These are phyloP conservation scores for Dioszegia aurantiaca DNA, from an alignment of 768 basidiomycete species.

Conservation along the genomic window DNA sequence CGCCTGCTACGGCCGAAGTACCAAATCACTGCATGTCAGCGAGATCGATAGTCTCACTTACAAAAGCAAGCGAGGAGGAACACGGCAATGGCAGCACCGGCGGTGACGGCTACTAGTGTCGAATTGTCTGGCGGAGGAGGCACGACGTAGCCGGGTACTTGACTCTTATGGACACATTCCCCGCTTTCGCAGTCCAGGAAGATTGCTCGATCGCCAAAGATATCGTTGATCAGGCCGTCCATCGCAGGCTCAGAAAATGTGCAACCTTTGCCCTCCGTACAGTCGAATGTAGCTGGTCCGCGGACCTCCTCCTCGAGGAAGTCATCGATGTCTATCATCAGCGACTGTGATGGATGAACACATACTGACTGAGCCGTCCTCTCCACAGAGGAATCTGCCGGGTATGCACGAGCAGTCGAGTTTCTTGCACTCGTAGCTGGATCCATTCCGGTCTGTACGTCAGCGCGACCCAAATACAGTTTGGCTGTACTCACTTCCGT, in stretches of 20 bases:
- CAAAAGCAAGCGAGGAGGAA: constrained; percentile 64
- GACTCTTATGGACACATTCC: constrained; percentile 88
- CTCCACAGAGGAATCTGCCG: constrained; percentile 88
- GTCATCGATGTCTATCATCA: constrained; percentile 75
- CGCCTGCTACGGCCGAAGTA: constrained; percentile 75
- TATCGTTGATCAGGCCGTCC: constrained; percentile 87
- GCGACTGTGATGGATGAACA: constrained; percentile 45
- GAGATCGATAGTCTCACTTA: constrained; percentile 54
- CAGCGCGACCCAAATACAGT: constrained; percentile 42
- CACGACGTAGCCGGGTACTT: constrained; percentile 89
- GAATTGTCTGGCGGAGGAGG: constrained; percentile 82
- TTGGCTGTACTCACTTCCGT: constrained; percentile 2
- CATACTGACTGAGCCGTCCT: constrained; percentile 86
- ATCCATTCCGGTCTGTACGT: constrained; percentile 64
- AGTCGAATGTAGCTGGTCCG: constrained; percentile 84
- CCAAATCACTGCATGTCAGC: constrained; percentile 66
- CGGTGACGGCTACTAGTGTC: constrained; percentile 76
- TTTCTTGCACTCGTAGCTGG: constrained; percentile 73
- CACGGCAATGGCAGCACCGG: constrained; percentile 70
- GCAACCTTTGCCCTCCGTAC: constrained; percentile 69
- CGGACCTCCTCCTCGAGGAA: constrained; percentile 85
- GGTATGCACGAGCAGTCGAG: constrained; percentile 93
- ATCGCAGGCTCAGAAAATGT: constrained; percentile 93
- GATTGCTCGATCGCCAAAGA: constrained; percentile 90
- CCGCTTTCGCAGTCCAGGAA: constrained; percentile 81